phyloP scores from a whole-genome alignment of 495 filamentous ascomycete species.

The Penicillium atrosanguineum region DNA sequence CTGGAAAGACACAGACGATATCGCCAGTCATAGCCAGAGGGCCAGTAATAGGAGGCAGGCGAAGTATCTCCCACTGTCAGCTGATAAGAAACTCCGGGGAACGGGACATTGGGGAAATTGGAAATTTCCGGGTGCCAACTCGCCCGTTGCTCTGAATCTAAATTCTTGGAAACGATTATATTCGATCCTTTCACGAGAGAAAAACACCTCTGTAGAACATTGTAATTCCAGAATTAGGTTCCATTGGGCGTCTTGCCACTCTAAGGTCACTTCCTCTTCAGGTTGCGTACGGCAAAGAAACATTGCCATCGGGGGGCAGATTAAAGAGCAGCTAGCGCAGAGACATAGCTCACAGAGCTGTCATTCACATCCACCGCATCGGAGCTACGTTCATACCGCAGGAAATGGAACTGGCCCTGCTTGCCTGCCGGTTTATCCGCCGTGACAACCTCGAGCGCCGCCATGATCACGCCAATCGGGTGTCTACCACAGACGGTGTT shows the following conservation, averaged over 20 bases:
- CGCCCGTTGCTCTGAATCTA: neutral
- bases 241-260: neutral
- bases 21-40: neutral
- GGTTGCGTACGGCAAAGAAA: conserved; percentile 1
- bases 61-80: neutral
- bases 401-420: conserved; percentile 72
- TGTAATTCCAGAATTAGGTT: neutral
- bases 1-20: neutral
- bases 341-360: conserved; percentile 91
- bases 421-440: conserved; percentile 26
- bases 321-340: conserved; percentile 43
- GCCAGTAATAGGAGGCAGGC: neutral
- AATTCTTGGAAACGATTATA: no score
- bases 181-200: no score
- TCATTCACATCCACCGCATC: conserved; percentile 68
- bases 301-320: neutral
- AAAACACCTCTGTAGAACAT: neutral
- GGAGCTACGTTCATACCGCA: conserved; percentile 88
- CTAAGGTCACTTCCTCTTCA: neutral
- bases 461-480: conserved; percentile 94
- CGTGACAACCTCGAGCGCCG: conserved; percentile 65
- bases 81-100: neutral
- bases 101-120: neutral
- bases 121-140: neutral
- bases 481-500: conserved; percentile 97